Evolutionary conservation across 2,329 filamentous ascomycete genomes (phyloP).

Genomic region (Fusarium vanettenii): DNA sequence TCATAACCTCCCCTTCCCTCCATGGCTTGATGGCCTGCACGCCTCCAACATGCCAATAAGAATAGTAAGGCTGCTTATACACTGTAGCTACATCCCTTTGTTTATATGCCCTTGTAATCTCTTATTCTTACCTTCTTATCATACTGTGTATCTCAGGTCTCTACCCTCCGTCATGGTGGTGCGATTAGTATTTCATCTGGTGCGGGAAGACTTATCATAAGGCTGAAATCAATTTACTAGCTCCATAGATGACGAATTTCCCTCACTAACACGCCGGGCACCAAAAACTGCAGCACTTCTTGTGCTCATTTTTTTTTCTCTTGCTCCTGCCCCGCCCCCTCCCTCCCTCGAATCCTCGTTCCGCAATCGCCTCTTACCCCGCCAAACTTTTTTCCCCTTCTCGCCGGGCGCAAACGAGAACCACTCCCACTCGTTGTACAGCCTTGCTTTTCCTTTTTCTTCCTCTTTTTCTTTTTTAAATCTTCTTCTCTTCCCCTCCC

Average conservation of each 20-base stretch:
- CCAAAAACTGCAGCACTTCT: slow-evolving; percentile 7
- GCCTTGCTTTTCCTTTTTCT: slow-evolving; percentile 6
- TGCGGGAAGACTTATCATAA: not conserved
- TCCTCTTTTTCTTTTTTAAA: slow-evolving; percentile 2
- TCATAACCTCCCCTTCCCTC: not conserved
- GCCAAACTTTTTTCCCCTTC: slow-evolving; percentile 44
- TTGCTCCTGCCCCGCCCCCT: slow-evolving; percentile 38
- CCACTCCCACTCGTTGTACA: slow-evolving; percentile 27
- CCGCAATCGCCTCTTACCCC: slow-evolving; percentile 42
- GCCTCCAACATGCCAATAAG: not conserved
- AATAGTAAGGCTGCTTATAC: not conserved
- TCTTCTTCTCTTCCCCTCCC: not conserved
- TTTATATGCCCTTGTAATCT: not conserved
- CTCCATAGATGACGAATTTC: slow-evolving; percentile 26
- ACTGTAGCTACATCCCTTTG: not conserved
- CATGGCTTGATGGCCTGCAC: not conserved
- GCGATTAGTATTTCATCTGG: not conserved
- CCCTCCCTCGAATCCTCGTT: slow-evolving; percentile 15
- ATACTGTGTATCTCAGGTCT: not conserved
- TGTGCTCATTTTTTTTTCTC: slow-evolving; percentile 17
- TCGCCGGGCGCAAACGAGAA: slow-evolving; percentile 32
- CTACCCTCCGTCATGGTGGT: not conserved
- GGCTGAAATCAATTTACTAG: not conserved
- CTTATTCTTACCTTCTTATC: not conserved
- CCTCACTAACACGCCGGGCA: not conserved